phyloP scores from a whole-genome alignment of 306 rosid genomes.

The Fagus sylvatica region DNA sequence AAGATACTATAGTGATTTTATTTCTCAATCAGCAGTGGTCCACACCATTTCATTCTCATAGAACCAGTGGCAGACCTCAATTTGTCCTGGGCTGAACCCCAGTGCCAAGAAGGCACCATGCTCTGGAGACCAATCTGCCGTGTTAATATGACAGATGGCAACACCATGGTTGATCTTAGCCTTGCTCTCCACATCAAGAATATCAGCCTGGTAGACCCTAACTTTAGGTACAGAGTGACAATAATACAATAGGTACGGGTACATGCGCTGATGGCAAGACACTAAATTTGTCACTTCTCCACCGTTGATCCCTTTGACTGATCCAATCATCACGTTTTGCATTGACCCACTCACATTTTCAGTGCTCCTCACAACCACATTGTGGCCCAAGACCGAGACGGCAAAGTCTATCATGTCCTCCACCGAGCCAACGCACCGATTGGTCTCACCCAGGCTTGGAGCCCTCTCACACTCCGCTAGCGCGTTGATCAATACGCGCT shows the following conservation, averaged over 20 bases:
- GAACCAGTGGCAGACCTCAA: conserved; percentile 70
- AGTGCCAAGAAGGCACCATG: conserved; percentile 78
- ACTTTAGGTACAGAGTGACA: conserved; percentile 86
- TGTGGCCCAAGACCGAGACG: conserved; percentile 45
- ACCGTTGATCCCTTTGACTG: conserved; percentile 49
- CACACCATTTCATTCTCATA: conserved; percentile 84
- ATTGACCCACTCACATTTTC: conserved; percentile 59
- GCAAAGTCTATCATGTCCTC: conserved; percentile 85
- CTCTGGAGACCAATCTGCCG: conserved; percentile 66
- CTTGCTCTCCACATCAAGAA: conserved; percentile 36
- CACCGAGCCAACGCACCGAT: conserved; percentile 68
- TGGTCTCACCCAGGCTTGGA: conserved; percentile 66
- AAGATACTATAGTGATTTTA: too few relatives aligned
- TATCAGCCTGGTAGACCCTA: conserved; percentile 71
- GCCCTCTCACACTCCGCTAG: conserved; percentile 63
- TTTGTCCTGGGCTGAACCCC: conserved; percentile 50
- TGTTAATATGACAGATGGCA: conserved; percentile 83
- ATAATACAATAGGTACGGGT: conserved; percentile 80
- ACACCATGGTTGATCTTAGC: conserved; percentile 52
- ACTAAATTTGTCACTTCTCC: conserved; percentile 70
- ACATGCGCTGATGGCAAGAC: conserved; percentile 86
- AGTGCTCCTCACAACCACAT: conserved; percentile 40
- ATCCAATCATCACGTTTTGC: conserved; percentile 55
- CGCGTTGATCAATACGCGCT: conserved; percentile 44
- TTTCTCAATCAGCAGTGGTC: conserved; percentile 38